Conservation (phyloP, 805 yeast genomes). For the Saturnispora diversa region DNA sequence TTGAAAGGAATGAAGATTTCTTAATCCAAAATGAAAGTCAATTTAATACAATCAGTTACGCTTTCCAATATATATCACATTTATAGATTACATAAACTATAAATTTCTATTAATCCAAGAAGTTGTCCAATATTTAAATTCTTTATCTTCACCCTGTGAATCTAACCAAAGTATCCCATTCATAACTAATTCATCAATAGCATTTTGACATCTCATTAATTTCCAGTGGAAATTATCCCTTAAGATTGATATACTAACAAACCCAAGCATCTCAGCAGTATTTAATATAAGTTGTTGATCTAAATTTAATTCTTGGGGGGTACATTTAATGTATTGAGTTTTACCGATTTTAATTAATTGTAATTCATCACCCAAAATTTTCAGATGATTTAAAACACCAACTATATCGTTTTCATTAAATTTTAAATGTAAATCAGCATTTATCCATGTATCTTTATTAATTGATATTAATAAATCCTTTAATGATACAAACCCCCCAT, state of each 20-base stretch:
- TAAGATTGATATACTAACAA: conserved; percentile 53
- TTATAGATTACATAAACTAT: conserved; percentile 15
- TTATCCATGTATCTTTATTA: conserved; percentile 17
- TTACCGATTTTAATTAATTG: conserved; percentile 52
- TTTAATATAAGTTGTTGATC: conserved; percentile 71
- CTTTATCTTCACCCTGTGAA: conserved; percentile 35
- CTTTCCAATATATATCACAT: conserved; percentile 91
- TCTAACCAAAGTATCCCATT: conserved; percentile 87
- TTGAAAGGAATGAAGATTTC: conserved; percentile 65
- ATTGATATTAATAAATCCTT: conserved; percentile 39
- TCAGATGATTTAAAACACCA: conserved; percentile 45
- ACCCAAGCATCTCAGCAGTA: conserved; percentile 72
- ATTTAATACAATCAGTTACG: conserved; percentile 67
- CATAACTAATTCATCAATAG: conserved; percentile 71
- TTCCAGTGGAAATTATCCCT: conserved; percentile 77
- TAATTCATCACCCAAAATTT: conserved; percentile 62
- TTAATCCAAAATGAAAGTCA: conserved; percentile 66
- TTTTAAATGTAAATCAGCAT: conserved; percentile 25
- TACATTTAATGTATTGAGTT: conserved; percentile 50
- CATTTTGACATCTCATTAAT: conserved; percentile 47
- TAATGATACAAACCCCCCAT: conserved; percentile 75
- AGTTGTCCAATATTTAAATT: conserved; percentile 61
- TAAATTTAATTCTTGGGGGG: conserved; percentile 52
- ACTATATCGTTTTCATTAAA: conserved; percentile 45
- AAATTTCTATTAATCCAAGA: conserved; percentile 45